Evolutionary conservation across 2,329 filamentous ascomycete species (phyloP).

Genomic region (Chaetomiaceae sp.): DNA sequence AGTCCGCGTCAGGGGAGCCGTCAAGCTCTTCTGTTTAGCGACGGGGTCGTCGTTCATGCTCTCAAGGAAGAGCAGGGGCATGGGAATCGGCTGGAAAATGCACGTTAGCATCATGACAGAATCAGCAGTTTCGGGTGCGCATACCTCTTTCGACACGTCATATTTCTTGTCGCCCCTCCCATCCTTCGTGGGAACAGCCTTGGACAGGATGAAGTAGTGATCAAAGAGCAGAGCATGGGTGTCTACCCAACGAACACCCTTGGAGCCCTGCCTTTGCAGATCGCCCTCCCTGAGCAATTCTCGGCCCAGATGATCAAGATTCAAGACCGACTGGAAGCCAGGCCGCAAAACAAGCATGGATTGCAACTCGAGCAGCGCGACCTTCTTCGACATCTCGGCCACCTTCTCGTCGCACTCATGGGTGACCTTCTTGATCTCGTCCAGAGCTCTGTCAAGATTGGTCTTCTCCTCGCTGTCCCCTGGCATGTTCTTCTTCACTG

Average conservation of each 20-base stretch:
- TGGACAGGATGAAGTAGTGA: conserved; percentile 91
- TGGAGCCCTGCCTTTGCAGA: conserved; percentile 80
- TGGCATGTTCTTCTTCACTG: conserved; percentile 77
- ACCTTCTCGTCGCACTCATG: conserved; percentile 89
- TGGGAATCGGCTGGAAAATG: conserved; percentile 70
- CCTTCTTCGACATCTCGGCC: conserved; percentile 86
- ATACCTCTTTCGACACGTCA: conserved; percentile 84
- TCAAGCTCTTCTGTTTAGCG: conserved; percentile 73
- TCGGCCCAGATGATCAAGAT: conserved; percentile 88
- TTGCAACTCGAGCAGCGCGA: conserved; percentile 78
- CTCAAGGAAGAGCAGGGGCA: conserved; percentile 90
- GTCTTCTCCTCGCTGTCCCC: conserved; percentile 84
- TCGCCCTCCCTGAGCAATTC: conserved; percentile 87
- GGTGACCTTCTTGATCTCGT: conserved; percentile 86
- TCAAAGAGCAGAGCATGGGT: conserved; percentile 93
- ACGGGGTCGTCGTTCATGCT: conserved; percentile 89
- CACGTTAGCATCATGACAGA: conserved; percentile 25
- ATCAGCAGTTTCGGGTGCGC: neutral
- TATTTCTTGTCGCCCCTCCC: conserved; percentile 74
- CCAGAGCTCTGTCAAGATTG: conserved; percentile 77
- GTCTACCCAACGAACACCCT: conserved; percentile 88
- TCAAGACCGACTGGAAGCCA: conserved; percentile 83
- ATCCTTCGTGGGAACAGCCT: conserved; percentile 66
- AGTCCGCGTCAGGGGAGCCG: conserved; percentile 54
- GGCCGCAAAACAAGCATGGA: conserved; percentile 79